Evolutionary conservation across 2,329 filamentous ascomycete species (phyloP), one percentile per base, ranked within the genome.

Genomic region (Curvularia lunata): DNA sequence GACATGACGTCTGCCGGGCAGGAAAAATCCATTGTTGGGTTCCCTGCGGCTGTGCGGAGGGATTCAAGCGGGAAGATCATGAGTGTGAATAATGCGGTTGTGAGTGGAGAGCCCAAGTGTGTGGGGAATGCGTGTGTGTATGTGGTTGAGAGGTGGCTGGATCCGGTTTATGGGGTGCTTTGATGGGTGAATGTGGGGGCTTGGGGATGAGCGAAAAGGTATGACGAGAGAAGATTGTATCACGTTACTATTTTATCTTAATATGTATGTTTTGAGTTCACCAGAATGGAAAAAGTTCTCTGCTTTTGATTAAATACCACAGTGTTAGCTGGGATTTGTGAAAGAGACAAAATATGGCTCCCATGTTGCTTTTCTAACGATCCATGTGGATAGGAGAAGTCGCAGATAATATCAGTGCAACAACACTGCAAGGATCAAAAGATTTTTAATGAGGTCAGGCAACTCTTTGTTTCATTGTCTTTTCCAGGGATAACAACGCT

Each of bases 21-120:
- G n/a, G 49, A 43, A 18, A 52, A 18, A 13, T 52, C 49, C 5
- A 23, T 52, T 10, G 38, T 52, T 1, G 49, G 49, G 13, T 52
- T 52, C 18, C 49, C 49, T 1, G 38, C 49, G 8, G 12, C 18
- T n/a, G 38, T 52, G 2, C 18, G 28, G 9, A 52, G 49, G 10
- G 40, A 52, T 18, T 9, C 12, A 2, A n/a, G 43, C 0, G 49
- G 49, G 5, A 13, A 12, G 16, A 16, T 52, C 18, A 43, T 27
- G 7, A 43, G 49, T 10, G 49, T 52, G 1, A 52, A 52, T 7
- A 52, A 52, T 13, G 49, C 38, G 12, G 38, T 10, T 23, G 49
- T 42, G 2, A 43, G 34, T 13, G 1, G 38, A 9, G 49, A 34
- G 25, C 23, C 23, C 7, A 32, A 52, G 16, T 52, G 49, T 21